Evolutionary conservation across 1,284 basidiomycete species (phyloP).

Genomic region (Trichosporon inkin): DNA sequence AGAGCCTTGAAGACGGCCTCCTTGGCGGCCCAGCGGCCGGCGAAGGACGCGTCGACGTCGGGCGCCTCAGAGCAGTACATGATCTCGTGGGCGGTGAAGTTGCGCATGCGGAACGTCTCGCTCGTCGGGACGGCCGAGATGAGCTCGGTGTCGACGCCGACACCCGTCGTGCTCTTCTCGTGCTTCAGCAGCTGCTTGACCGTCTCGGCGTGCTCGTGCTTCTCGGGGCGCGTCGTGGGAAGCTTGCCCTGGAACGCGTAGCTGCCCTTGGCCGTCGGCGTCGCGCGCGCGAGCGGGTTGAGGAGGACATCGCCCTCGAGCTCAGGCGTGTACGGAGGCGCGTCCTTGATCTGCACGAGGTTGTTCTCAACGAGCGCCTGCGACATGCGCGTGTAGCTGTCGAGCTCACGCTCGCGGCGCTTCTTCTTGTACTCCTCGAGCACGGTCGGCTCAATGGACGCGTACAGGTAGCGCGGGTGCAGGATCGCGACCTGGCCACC

Average conservation of each 20-base stretch:
- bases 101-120: conserved; percentile 83
- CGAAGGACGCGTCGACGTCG: conserved; percentile 82
- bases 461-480: conserved; percentile 88
- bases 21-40: conserved; percentile 94
- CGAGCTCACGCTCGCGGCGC: conserved; percentile 65
- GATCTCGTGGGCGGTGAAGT: conserved; percentile 88
- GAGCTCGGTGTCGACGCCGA: conserved; percentile 61
- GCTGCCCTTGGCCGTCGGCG: conserved; percentile 79
- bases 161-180: conserved; percentile 29
- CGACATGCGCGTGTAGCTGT: conserved; percentile 88
- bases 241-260: conserved; percentile 72
- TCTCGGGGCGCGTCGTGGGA: conserved; percentile 56
- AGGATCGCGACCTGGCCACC: conserved; percentile 86
- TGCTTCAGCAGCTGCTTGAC: conserved; percentile 54
- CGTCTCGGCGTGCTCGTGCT: conserved; percentile 65
- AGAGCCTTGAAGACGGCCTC: conserved; percentile 99
- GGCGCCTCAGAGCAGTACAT: conserved; percentile 84
- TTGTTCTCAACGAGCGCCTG: conserved; percentile 91
- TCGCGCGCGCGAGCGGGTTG: conserved; percentile 86
- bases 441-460: conserved; percentile 65
- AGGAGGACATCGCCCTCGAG: conserved; percentile 83
- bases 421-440: conserved; percentile 72
- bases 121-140: conserved; percentile 87
- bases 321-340: conserved; percentile 83
- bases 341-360: conserved; percentile 92